Percentiles rank a stretch among this genome's conserved stretches.
Evolutionary conservation across 495 filamentous ascomycete species (phyloP).

Genomic region (Platismatia glauca): DNA sequence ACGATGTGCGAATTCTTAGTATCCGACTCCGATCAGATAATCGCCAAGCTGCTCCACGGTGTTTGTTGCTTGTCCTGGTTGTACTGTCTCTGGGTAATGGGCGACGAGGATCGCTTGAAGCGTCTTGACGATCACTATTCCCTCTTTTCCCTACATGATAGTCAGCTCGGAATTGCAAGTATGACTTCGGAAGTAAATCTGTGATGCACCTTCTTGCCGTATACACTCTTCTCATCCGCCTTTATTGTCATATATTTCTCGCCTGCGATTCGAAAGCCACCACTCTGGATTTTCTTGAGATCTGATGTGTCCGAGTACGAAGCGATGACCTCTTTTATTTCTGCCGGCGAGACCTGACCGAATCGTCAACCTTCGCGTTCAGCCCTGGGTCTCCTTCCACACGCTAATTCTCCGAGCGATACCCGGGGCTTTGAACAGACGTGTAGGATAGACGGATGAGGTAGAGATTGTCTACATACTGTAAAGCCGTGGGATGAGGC

Average conservation of each 20-base stretch:
- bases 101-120: constrained; percentile 75
- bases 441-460: background rate
- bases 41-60: constrained; percentile 63
- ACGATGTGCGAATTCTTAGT: constrained; percentile 36
- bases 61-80: constrained; percentile 56
- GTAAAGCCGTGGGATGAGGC: constrained; percentile 60
- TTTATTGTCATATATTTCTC: constrained; percentile 65
- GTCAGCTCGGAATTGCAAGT: background rate
- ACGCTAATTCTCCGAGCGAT: too few species aligned
- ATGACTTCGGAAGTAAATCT: background rate
- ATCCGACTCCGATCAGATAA: constrained; percentile 61
- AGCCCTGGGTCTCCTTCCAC: background rate
- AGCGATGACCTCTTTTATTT: constrained; percentile 50
- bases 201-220: constrained; percentile 68
- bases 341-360: constrained; percentile 45
- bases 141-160: constrained; percentile 61
- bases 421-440: background rate
- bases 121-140: constrained; percentile 72
- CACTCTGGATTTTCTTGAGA: constrained; percentile 38
- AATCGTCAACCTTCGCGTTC: background rate
- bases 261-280: constrained; percentile 63
- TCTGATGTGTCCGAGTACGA: constrained; percentile 40
- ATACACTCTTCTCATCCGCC: constrained; percentile 67
- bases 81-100: constrained; percentile 64
- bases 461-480: constrained; percentile 41